phyloP scores from a whole-genome alignment of 2,329 filamentous ascomycete genomes.

The Xylariaceae sp. region DNA sequence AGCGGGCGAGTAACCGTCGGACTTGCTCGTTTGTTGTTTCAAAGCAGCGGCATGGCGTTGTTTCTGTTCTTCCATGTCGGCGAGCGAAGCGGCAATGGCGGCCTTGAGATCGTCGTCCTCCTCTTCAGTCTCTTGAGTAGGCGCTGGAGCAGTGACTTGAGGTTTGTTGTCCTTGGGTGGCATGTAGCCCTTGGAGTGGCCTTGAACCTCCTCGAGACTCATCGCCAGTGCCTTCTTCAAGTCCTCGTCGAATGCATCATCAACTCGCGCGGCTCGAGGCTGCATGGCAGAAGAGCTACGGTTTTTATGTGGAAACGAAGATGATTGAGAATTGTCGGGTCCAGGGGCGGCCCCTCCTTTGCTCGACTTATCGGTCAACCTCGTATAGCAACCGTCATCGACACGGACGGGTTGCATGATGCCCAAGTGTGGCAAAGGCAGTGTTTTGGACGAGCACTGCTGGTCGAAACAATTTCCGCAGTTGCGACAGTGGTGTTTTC shows the following conservation, averaged over 20 bases:
- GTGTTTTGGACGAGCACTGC: slow-evolving; percentile 83
- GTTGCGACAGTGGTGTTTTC: slow-evolving; percentile 97
- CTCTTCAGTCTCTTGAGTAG: slow-evolving; percentile 76
- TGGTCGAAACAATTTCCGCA: slow-evolving; percentile 97
- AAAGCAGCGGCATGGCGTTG: slow-evolving; percentile 79
- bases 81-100: slow-evolving; percentile 88
- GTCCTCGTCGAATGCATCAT: slow-evolving; percentile 92
- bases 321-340: slow-evolving; percentile 45
- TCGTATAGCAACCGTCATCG: slow-evolving; percentile 91
- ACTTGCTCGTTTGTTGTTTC: slow-evolving; percentile 68
- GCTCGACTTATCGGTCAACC: slow-evolving; percentile 72
- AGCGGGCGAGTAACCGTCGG: slow-evolving; percentile 45
- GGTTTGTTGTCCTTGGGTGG: slow-evolving; percentile 47
- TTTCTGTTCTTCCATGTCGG: slow-evolving; percentile 98
- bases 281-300: slow-evolving; percentile 72
- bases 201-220: slow-evolving; percentile 91
- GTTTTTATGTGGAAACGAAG: slow-evolving; percentile 54
- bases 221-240: slow-evolving; percentile 90
- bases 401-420: slow-evolving; percentile 89
- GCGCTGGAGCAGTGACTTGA: slow-evolving; percentile 20
- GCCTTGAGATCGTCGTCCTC: slow-evolving; percentile 90
- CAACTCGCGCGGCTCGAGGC: slow-evolving; percentile 80
- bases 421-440: slow-evolving; percentile 86
- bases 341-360: slow-evolving; percentile 33
- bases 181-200: slow-evolving; percentile 68